Base-by-base conservation (phyloP, 2,329 filamentous ascomycete species). In the Thermoascus crustaceus region DNA sequence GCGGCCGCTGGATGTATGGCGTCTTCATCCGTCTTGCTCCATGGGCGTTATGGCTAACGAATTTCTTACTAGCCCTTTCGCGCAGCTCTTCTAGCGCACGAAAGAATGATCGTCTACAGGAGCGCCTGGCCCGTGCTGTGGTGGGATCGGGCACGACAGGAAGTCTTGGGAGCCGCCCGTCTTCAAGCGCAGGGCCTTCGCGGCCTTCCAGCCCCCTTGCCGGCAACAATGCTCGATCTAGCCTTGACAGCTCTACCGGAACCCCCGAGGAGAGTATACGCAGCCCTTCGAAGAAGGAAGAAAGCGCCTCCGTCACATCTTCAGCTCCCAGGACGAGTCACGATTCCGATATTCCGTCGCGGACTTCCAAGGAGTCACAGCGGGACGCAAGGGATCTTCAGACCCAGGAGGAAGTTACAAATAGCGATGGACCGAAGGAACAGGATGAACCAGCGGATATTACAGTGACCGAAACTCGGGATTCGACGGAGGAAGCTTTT, bases 81-180 rank as follows among this genome's bases (percentile, higher is more conserved):
- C 74, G 81, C 53, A 76, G 69, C 45, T 73, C 80, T 14, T 82
- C 82, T 4, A 76, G 73, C 26, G 76, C 71, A 43, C 74, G 77
- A 46, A 68, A 75, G 41, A 91, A 86, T 61, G 87, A 93, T 49
- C 78, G 87, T 34, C 69, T 98, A 27, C 88, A 95, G 55, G 88
- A 94, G 57, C 76, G 87, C 42, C 71, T 98, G 41, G 89, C 89
- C 19, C 85, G 85, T 53, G 91, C 88, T 19, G 77, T 95, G 50
- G 85, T 81, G 3, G 81, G 81, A 40, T 85, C 82, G 53, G 75
- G 72, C 38, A 64, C 69, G n/a, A 57, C 66, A 2, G 56, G 61
- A 24, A 68, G 66, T 35, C 54, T 67, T n/a, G n/a, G n/a, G 19
- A 61, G 14, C 67, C 61, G 37, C 60, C 64, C 43, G 60, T 71